Conservation (phyloP, 2,329 filamentous ascomycete species). For the Tolypocladium inflatum region DNA sequence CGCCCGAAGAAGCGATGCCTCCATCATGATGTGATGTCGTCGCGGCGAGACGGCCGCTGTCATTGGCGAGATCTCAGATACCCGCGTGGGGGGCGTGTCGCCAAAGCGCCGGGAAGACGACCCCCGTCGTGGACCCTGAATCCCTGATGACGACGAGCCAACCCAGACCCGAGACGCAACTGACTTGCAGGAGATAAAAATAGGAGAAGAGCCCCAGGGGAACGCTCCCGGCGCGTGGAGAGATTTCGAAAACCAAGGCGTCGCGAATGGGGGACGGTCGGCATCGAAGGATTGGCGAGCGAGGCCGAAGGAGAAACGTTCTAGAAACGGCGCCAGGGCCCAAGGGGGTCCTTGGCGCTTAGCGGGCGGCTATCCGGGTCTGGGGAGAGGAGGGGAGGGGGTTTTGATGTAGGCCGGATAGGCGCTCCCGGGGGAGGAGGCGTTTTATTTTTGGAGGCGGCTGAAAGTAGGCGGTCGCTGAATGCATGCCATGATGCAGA, state of each 20-base stretch:
- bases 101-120: not conserved
- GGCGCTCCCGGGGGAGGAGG: not conserved
- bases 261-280: not conserved
- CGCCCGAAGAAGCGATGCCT: too few relatives aligned
- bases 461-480: not conserved
- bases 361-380: not conserved
- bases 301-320: not conserved
- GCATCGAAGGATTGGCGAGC: not conserved
- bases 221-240: not conserved
- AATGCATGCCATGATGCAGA: not conserved
- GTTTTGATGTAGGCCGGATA: not conserved
- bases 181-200: not conserved
- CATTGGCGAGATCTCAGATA: not conserved
- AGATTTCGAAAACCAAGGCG: not conserved
- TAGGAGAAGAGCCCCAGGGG: not conserved
- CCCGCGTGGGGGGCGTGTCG: not conserved
- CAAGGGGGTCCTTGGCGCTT: not conserved
- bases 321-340: not conserved
- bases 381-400: not conserved
- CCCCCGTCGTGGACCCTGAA: not conserved
- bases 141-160: not conserved
- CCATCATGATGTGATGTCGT: not conserved
- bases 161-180: not conserved
- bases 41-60: not conserved
- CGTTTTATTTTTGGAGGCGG: not conserved